Percentiles rank a stretch among this genome's conserved stretches.
Conservation (phyloP, 192 early-diverging fungal species). For the Allomyces arbusculus region DNA sequence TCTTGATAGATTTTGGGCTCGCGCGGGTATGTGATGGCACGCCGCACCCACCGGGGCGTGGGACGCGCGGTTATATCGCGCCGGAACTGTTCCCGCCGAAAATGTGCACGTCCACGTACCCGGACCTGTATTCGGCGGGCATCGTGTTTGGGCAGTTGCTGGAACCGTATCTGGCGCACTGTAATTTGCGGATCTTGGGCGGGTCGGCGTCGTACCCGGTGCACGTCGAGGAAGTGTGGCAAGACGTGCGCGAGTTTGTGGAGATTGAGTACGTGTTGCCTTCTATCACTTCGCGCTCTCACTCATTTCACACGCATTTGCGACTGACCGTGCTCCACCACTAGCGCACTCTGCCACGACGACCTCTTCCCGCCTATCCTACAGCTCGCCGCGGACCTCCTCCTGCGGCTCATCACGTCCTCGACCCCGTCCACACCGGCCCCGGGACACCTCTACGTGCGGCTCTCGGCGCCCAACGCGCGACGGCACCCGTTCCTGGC, state of each 20-base stretch:
- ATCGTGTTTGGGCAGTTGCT: constrained; percentile 52
- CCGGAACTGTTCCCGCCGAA: constrained; percentile 28
- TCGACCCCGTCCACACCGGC: not conserved
- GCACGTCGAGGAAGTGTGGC: not conserved
- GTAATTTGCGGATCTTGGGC: constrained; percentile 44
- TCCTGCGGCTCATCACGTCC: not conserved
- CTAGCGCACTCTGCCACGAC: not conserved
- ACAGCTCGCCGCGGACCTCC: not conserved
- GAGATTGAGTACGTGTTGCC: not conserved
- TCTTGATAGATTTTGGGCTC: constrained; percentile 58
- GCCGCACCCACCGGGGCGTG: constrained; percentile 30
- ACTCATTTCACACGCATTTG: no score
- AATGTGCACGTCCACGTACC: constrained; percentile 16
- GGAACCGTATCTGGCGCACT: constrained; percentile 43
- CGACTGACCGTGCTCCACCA: no score
- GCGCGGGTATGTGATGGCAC: constrained; percentile 19
- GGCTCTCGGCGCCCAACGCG: not conserved
- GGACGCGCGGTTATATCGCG: constrained; percentile 56
- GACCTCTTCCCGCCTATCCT: not conserved
- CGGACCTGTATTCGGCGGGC: constrained; percentile 50
- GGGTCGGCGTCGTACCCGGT: constrained; percentile 13
- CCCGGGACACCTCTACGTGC: not conserved
- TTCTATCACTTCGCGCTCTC: no score
- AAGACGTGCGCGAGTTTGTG: not conserved
- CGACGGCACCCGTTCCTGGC: not conserved